phyloP scores from a whole-genome alignment of 1,284 basidiomycete species.

The Ustilago bromivora region DNA sequence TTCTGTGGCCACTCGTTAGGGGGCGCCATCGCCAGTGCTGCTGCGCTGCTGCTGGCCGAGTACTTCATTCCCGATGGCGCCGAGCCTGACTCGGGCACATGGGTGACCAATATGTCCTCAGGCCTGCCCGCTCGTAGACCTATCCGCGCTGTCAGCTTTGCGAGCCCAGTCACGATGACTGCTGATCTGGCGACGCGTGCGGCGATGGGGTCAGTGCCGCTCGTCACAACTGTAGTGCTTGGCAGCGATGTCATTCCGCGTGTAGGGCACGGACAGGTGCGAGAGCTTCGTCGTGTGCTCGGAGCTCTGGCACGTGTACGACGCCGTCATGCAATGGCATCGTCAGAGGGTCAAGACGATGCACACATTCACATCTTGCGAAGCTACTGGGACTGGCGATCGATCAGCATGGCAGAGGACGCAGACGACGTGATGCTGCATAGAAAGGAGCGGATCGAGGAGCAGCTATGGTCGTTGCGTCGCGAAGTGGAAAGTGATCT shows the following conservation, averaged over 20 bases:
- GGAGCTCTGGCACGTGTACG: conserved; percentile 65
- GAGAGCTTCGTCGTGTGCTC: conserved; percentile 66
- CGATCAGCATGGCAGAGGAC: conserved; percentile 40
- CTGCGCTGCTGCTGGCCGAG: conserved; percentile 62
- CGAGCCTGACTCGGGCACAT: conserved; percentile 50
- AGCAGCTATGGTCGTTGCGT: conserved; percentile 64
- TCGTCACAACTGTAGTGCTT: conserved; percentile 62
- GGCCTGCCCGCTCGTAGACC: conserved; percentile 61
- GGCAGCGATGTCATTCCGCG: conserved; percentile 67
- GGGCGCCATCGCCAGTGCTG: conserved; percentile 66
- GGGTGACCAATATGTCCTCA: conserved; percentile 57
- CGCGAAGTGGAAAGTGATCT: conserved; percentile 67
- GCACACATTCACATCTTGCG: conserved; percentile 61
- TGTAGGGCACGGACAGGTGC: conserved; percentile 65
- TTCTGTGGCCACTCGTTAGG: conserved; percentile 68
- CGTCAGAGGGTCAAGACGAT: conserved; percentile 48
- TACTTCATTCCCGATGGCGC: conserved; percentile 54
- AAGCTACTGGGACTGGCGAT: conserved; percentile 65
- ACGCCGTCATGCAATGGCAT: conserved; percentile 47
- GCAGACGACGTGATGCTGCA: conserved; percentile 62
- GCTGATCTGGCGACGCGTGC: conserved; percentile 55
- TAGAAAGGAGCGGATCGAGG: conserved; percentile 59
- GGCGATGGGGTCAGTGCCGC: conserved; percentile 57
- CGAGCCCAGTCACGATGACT: conserved; percentile 66
- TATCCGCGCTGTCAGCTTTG: conserved; percentile 67